Base-by-base conservation (phyloP, 768 basidiomycete genomes). In the Calocybe indica region DNA sequence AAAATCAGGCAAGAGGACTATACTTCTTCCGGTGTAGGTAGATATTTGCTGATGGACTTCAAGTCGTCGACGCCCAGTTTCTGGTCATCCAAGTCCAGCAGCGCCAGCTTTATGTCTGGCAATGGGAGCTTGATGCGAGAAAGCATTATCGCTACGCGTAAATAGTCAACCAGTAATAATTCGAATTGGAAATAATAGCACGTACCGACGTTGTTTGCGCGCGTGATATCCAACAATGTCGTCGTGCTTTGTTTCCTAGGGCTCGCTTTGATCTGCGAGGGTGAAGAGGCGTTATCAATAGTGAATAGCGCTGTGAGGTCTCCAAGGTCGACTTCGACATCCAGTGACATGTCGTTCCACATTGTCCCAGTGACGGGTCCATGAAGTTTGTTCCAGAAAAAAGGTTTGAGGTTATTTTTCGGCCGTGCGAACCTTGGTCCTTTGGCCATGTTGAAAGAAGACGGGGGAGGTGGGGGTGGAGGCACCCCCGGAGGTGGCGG, bases 331-430 rank as follows among this genome's bases (percentile, higher is more conserved):
- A 92, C 70, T 4, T 69, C 51, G 1, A 75, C 52, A 9, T 64
- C 58, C 0, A 60, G n/a, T 3, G 65, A 56, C 7, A 79, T 50
- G 29, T 88, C 83, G 43, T 70, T 73, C 90, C 91, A 97, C 7
- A 97, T 73, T 1, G 87, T 87, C 6, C 74, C 56, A 3, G 55
- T 51, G 4, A 66, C 58, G 6, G 70, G 54, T 9, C 59, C 61
- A n/a, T 73, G 66, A 5, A 93, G 52, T 55, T 95, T 94, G 53
- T 82, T 85, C 92, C 93, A 95, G 62, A 92, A 92, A 70, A 96
- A 92, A 2, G 93, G 88, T 62, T 87, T 85, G 44, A 90, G 61
- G 40, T 77, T 75, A 56, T 80, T 83, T 2, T 62, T 55, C n/a
- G 83, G 80, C 9, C 70, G 71, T 22, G 58, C 54, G 6, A 60